phyloP scores from a whole-genome alignment of 331 rosid genomes.

The Quercus tomentella region DNA sequence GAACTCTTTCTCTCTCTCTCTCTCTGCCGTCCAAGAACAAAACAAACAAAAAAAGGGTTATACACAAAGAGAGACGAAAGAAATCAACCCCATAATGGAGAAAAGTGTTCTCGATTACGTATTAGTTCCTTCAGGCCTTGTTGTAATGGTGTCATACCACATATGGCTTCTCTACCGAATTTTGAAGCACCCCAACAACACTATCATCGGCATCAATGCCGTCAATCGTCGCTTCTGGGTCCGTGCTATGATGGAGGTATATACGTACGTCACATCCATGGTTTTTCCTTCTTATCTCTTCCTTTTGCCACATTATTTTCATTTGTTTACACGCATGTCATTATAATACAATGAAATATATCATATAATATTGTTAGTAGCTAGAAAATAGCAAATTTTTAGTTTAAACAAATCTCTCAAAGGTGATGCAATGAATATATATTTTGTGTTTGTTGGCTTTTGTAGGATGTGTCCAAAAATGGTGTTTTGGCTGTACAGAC shows the following conservation, averaged over 20 bases:
- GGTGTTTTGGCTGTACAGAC: constrained; percentile 90
- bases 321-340: background rate
- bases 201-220: constrained; percentile 79
- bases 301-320: background rate
- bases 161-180: constrained; percentile 63
- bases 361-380: no score
- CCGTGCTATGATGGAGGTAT: constrained; percentile 90
- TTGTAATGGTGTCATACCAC: constrained; percentile 60
- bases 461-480: constrained; percentile 59
- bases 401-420: no score
- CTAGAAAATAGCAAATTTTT: no score
- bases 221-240: constrained; percentile 87
- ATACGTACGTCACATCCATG: background rate
- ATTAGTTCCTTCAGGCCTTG: constrained; percentile 57
- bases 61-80: background rate
- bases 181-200: constrained; percentile 53
- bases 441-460: no score
- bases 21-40: background rate
- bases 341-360: no score
- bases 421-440: no score
- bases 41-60: background rate
- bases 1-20: background rate
- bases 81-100: constrained; percentile 40
- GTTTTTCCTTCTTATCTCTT: background rate
- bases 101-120: constrained; percentile 42